Evolutionary conservation across 495 filamentous ascomycete genomes (phyloP), one percentile per base, ranked within the genome.

Genomic region (Penicillium atrosanguineum): DNA sequence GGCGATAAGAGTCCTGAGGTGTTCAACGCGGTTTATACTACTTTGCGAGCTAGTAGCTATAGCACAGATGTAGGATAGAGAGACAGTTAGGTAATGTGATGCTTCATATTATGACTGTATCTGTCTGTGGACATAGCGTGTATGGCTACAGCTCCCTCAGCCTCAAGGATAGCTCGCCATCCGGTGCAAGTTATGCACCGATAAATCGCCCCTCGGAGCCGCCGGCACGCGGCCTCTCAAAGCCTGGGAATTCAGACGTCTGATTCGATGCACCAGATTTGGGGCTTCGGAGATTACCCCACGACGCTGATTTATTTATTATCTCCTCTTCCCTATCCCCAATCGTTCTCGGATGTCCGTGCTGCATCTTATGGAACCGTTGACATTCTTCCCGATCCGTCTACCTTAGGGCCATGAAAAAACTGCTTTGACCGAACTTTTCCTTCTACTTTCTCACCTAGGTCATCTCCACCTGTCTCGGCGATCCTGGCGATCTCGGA

Each of bases 381-480:
- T 59, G 55, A 62, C 56, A 64, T 64, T 64, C 59, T 59, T 66
- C 60, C 67, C 68, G 48, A 64, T 70, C 59, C 61, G 61, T 63
- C 54, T 46, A 50, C 56, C 44, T 61, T 49, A 54, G 42, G 38
- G 38, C 38, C 38, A 19, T 40, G 38, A 40, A 11, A 40, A 7
- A 6, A 39, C 1, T 40, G 38, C 38, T 34, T 34, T 15, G 11
- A 14, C 12, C 31, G 11, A 23, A 23, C 11, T 12, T 2, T 4
- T 34, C 31, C 14, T 34, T 3, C 9, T 11, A 14, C 11, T 34
- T 34, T 34, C 12, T 2, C 31, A 12, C 14, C 31, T 34, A 23
- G 23, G 23, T 23, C 5, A 23, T 23, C 23, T 23, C 23, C 11
- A 14, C 12, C 11, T 14, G 11, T 14, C 31, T 31, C 7, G 28